Evolutionary conservation across 495 filamentous ascomycete genomes (phyloP), one percentile per base, ranked within the genome.

Genomic region (Penicillium bialowiezense): DNA sequence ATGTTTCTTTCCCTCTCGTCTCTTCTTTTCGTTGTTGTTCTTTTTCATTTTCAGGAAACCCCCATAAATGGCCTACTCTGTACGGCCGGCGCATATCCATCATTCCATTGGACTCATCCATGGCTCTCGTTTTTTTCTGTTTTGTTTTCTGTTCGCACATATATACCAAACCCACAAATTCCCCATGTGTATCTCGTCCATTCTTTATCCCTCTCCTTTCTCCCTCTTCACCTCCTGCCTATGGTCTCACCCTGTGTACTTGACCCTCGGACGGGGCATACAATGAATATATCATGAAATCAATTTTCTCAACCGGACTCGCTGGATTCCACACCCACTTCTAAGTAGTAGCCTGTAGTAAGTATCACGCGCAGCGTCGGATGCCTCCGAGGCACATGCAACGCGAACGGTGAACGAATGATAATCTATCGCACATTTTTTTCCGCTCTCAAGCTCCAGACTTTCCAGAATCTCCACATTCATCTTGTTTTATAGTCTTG

Each of bases 211-310:
- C 5, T 41, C 21, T 33, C 44, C 46, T 41, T 37, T 59, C 51
- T 32, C 14, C 14, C 23, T 34, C 53, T 52, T 29, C 32, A 14
- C 23, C 45, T 48, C 44, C 15, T 28, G 18, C 36, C 39, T 42
- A 26, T 34, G 47, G 18, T 47, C 21, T 57, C 44, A 52, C 48
- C 52, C 41, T 53, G 41, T 60, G 54, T 53, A 58, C 46, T 50
- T 33, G 52, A 52, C 44, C 57, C 42, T 45, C 21, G 56, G 57
- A 58, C 54, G 46, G 54, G 60, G 51, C 50, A 35, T 53, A 50
- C 58, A 47, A 64, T 59, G 60, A 64, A 64, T 54, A 61, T 63
- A 64, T 44, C 49, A 61, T 59, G 49, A 56, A 60, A 4, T 47
- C 48, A 31, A 26, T 15, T 33, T 15, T 32, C 12, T 32, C 3